Evolutionary conservation across 495 filamentous ascomycete genomes (phyloP).

Genomic region (Hypoxylon rickii): DNA sequence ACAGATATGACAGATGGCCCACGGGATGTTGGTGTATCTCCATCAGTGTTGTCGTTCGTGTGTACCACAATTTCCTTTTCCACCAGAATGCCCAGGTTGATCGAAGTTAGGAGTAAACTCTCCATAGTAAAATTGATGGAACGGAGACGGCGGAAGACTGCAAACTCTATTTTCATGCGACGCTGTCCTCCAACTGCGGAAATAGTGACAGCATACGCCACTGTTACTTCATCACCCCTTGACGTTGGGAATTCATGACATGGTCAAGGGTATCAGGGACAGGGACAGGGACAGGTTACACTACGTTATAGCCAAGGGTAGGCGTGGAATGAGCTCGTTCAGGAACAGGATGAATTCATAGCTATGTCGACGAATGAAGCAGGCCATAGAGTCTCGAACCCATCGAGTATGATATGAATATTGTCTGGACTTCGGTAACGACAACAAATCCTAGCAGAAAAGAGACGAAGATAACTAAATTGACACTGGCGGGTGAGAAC

Average conservation of each 20-base stretch:
- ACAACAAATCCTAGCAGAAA: not conserved
- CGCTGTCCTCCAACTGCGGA: constrained; percentile 18
- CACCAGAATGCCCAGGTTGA: constrained; percentile 28
- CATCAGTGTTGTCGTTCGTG: constrained; percentile 15
- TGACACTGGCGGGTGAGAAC: no score
- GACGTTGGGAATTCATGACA: constrained; percentile 7
- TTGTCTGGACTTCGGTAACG: not conserved
- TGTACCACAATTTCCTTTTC: constrained; percentile 32
- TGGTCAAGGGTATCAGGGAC: constrained; percentile 12
- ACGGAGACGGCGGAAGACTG: constrained; percentile 18
- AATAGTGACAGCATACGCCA: constrained; percentile 23
- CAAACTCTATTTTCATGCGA: constrained; percentile 23
- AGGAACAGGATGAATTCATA: no score
- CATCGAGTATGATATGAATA: not conserved
- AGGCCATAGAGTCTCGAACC: not conserved
- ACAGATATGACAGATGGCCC: constrained; percentile 24
- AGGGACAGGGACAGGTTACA: not conserved
- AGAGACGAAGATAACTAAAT: not conserved
- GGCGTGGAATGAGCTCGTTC: no score
- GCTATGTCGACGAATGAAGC: not conserved
- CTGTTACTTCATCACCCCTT: constrained; percentile 17
- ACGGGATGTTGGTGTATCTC: constrained; percentile 6
- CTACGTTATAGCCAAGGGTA: no score
- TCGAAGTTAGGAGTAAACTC: constrained; percentile 13
- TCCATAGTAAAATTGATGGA: constrained; percentile 23